phyloP scores from a whole-genome alignment of 257 asterid species.

The Pogostemon cablin region DNA sequence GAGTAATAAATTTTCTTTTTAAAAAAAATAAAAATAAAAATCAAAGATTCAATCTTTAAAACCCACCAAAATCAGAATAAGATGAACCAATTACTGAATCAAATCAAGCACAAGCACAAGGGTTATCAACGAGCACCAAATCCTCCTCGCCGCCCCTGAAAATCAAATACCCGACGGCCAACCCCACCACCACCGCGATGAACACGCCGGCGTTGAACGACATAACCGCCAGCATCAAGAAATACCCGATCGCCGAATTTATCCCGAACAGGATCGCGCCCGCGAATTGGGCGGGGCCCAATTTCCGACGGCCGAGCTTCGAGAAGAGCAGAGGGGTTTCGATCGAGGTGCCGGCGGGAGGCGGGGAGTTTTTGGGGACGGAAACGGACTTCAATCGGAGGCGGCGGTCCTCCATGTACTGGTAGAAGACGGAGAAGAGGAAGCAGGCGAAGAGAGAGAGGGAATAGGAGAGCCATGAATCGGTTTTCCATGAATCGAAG shows the following conservation, averaged over 20 bases:
- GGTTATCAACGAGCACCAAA: constrained; percentile 49
- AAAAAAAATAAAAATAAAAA: not conserved
- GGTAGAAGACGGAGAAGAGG: constrained; percentile 71
- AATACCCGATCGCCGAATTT: constrained; percentile 79
- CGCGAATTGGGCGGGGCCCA: constrained; percentile 39
- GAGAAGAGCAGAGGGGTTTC: constrained; percentile 52
- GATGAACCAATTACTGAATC: not conserved
- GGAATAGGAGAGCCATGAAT: constrained; percentile 69
- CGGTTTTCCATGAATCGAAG: constrained; percentile 87
- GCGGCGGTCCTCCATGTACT: constrained; percentile 85
- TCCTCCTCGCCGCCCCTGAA: constrained; percentile 68
- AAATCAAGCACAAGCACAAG: constrained; percentile 85
- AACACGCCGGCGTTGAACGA: constrained; percentile 88
- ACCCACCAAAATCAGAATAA: not conserved
- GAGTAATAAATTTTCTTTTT: no score
- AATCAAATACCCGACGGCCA: constrained; percentile 64
- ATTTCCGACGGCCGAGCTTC: constrained; percentile 32
- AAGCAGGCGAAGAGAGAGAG: constrained; percentile 66
- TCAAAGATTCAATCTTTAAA: constrained; percentile 1
- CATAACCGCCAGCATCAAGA: constrained; percentile 87
- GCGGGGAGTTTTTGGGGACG: constrained; percentile 16
- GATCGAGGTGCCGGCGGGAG: not conserved
- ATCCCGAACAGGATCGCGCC: constrained; percentile 66
- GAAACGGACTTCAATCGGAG: constrained; percentile 55
- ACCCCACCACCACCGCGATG: constrained; percentile 66